These are phyloP conservation scores for Stephanodiscus minutulus DNA, from an alignment of 108 stramenopile genomes.

Conservation along the genomic window DNA sequence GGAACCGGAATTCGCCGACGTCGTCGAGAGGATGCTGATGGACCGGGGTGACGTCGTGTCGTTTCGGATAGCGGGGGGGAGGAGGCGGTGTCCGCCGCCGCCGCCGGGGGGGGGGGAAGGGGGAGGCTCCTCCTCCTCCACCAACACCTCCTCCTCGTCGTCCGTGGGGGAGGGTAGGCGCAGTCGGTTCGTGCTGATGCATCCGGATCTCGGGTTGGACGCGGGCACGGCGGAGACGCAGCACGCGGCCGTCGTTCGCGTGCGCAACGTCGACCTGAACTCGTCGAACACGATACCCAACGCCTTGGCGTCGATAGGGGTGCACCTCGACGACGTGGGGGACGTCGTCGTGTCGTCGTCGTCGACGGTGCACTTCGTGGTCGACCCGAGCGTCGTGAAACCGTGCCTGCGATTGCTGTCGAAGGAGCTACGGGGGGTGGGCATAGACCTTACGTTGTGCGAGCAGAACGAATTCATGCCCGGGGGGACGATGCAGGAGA, in stretches of 20 bases:
- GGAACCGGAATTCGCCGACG: constrained; percentile 38
- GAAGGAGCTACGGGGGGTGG: constrained; percentile 43
- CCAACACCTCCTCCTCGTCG: constrained; percentile 1
- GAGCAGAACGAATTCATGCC: constrained; percentile 50
- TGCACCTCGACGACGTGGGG: constrained; percentile 44
- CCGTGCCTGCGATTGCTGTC: constrained; percentile 38
- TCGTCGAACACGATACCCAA: constrained; percentile 44
- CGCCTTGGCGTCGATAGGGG: constrained; percentile 40
- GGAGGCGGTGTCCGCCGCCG: constrained; percentile 8
- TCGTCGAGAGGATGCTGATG: constrained; percentile 13
- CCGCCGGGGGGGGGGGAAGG: not conserved
- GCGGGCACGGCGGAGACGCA: constrained; percentile 34
- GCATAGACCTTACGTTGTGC: constrained; percentile 20
- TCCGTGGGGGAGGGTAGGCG: constrained; percentile 40
- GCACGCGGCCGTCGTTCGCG: constrained; percentile 35
- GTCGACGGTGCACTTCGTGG: constrained; percentile 36
- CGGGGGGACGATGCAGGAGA: constrained; percentile 41
- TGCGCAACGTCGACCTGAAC: constrained; percentile 41
- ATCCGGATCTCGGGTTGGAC: constrained; percentile 50
- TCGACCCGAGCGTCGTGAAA: constrained; percentile 39
- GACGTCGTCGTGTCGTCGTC: constrained; percentile 36
- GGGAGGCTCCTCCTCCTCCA: not conserved
- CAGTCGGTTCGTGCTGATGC: constrained; percentile 40
- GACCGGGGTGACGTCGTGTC: not conserved
- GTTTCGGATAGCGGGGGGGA: constrained; percentile 38